Percentiles rank a stretch among this genome's conserved stretches.
These are phyloP conservation scores for Blastocladiella emersonii DNA, from an alignment of 371 early-diverging fungal species.

Conservation along the genomic window DNA sequence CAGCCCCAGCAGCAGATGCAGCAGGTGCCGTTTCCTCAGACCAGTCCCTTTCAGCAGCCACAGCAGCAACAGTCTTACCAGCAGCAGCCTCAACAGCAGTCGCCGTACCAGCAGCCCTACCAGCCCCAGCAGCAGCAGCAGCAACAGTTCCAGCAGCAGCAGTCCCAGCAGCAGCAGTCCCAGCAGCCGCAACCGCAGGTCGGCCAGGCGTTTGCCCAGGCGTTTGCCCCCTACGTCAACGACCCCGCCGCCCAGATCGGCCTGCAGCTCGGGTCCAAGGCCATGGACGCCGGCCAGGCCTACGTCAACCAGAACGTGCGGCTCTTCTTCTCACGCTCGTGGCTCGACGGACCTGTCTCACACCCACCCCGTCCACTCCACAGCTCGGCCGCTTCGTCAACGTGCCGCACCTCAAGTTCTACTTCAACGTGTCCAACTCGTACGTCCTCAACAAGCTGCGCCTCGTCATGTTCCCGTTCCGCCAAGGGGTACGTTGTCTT, in stretches of 20 bases:
- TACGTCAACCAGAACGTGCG: slow-evolving; percentile 86
- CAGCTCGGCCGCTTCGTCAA: slow-evolving; percentile 75
- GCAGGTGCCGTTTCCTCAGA: too few relatives aligned
- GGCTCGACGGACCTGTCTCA: not conserved
- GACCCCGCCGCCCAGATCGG: slow-evolving; percentile 87
- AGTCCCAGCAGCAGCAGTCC: not conserved
- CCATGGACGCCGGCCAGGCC: slow-evolving; percentile 72
- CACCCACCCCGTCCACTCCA: not conserved
- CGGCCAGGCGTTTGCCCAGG: not conserved
- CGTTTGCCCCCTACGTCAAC: slow-evolving; percentile 25
- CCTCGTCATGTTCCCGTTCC: slow-evolving; percentile 88
- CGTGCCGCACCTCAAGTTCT: slow-evolving; percentile 71
- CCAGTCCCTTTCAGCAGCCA: not conserved
- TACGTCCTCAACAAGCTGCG: slow-evolving; percentile 83
- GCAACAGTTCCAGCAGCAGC: not conserved
- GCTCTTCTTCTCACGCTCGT: slow-evolving; percentile 1
- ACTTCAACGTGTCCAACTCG: slow-evolving; percentile 91
- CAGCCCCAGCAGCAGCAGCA: not conserved
- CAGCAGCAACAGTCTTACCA: not conserved
- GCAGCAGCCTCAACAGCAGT: not conserved
- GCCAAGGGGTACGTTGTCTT: slow-evolving; percentile 37
- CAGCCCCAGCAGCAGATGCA: too few relatives aligned
- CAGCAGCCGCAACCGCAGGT: not conserved
- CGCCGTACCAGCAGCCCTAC: not conserved
- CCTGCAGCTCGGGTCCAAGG: slow-evolving; percentile 85